phyloP scores from a whole-genome alignment of 2,329 filamentous ascomycete genomes.

The Rhexocercosporidium sp. region DNA sequence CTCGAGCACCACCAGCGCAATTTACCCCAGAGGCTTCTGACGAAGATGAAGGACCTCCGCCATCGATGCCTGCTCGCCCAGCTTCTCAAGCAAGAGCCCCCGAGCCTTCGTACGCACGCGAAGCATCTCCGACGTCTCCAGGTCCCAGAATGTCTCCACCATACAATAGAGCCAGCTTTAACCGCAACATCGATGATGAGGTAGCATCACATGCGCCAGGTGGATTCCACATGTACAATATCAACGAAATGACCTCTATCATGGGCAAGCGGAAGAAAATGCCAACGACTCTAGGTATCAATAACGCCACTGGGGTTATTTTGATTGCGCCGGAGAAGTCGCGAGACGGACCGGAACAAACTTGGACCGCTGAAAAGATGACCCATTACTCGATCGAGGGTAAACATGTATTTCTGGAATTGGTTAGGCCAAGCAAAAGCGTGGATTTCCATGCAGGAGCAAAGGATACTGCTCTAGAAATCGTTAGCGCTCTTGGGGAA shows the following conservation, averaged over 20 bases:
- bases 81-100: constrained; percentile 57
- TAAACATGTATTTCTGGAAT: constrained; percentile 95
- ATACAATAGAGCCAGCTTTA: constrained; percentile 53
- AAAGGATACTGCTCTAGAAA: constrained; percentile 95
- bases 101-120: constrained; percentile 35
- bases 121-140: constrained; percentile 50
- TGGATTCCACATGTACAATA: constrained; percentile 93
- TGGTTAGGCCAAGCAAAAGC: constrained; percentile 91
- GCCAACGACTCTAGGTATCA: constrained; percentile 96
- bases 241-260: constrained; percentile 96
- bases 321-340: constrained; percentile 88
- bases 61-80: constrained; percentile 67
- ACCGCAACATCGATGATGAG: constrained; percentile 50
- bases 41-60: constrained; percentile 62
- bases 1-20: constrained; percentile 58
- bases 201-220: constrained; percentile 64
- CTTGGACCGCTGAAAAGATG: constrained; percentile 94
- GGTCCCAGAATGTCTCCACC: constrained; percentile 55
- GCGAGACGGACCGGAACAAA: constrained; percentile 80
- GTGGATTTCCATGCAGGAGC: constrained; percentile 96
- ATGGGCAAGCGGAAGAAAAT: constrained; percentile 98
- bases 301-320: constrained; percentile 84
- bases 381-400: constrained; percentile 98
- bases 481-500: constrained; percentile 86
- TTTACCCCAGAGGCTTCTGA: constrained; percentile 73